Conservation (phyloP, 2,329 filamentous ascomycete genomes). For the Tolypocladium tropicale region DNA sequence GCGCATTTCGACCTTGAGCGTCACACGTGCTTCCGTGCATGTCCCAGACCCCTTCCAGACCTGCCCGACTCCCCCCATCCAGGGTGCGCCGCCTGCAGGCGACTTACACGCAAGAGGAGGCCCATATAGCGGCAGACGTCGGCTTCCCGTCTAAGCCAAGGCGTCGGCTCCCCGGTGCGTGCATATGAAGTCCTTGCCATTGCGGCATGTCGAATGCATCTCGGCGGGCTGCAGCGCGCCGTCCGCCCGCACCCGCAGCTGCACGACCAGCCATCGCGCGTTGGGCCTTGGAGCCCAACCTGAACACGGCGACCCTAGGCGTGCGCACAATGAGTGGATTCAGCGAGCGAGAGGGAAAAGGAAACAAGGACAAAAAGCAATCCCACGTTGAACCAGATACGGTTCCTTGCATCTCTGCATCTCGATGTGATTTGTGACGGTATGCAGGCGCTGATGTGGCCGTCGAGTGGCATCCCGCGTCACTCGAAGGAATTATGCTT, state of each 20-base stretch:
- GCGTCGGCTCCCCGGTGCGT: neutral
- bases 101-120: neutral
- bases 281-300: slow-evolving; percentile 5
- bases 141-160: neutral
- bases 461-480: neutral
- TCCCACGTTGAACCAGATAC: neutral
- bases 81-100: neutral
- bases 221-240: neutral
- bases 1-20: too few relatives aligned
- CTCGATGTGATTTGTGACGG: neutral
- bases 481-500: neutral
- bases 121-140: neutral
- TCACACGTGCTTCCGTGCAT: neutral
- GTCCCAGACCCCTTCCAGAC: neutral
- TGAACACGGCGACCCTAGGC: neutral
- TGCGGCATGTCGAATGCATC: neutral
- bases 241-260: neutral
- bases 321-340: neutral
- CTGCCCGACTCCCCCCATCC: neutral
- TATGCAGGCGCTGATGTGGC: neutral
- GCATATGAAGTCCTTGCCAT: neutral
- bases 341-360: too few relatives aligned
- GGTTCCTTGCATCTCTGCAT: neutral
- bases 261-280: slow-evolving; percentile 1
- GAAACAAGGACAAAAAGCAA: too few relatives aligned